These are phyloP conservation scores for Lipomyces kockii DNA, from an alignment of 805 yeast genomes.

Conservation along the genomic window DNA sequence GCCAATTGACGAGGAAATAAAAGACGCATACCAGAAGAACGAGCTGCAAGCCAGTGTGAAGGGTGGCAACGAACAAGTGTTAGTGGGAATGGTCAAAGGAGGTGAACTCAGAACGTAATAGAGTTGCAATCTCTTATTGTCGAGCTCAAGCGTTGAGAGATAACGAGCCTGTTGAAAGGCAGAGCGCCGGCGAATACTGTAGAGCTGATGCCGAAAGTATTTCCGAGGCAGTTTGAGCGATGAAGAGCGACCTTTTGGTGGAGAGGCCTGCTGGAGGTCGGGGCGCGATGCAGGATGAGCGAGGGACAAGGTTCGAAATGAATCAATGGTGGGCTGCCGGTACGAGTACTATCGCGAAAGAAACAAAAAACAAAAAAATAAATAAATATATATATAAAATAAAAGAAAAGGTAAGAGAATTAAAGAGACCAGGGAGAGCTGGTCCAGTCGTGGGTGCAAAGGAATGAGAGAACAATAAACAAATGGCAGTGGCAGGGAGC, in stretches of 20 bases:
- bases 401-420: not conserved
- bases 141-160: not conserved
- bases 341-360: not conserved
- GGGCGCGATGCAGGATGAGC: not conserved
- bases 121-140: too few relatives aligned
- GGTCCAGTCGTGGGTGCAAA: not conserved
- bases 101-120: not conserved
- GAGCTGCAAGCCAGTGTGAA: not conserved
- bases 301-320: not conserved
- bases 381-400: not conserved
- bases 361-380: not conserved
- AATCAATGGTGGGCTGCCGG: not conserved
- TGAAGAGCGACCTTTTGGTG: not conserved
- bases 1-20: slow-evolving; percentile 2
- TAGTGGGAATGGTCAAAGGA: not conserved
- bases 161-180: not conserved
- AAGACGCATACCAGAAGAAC: slow-evolving; percentile 2
- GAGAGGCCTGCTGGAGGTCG: too few relatives aligned
- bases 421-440: not conserved
- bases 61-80: not conserved
- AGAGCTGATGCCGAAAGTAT: not conserved
- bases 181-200: not conserved
- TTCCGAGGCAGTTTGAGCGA: not conserved
- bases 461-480: not conserved
- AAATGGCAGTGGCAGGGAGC: not conserved